Evolutionary conservation across 2,329 filamentous ascomycete species (phyloP).

Genomic region (Fusarium euwallaceae): DNA sequence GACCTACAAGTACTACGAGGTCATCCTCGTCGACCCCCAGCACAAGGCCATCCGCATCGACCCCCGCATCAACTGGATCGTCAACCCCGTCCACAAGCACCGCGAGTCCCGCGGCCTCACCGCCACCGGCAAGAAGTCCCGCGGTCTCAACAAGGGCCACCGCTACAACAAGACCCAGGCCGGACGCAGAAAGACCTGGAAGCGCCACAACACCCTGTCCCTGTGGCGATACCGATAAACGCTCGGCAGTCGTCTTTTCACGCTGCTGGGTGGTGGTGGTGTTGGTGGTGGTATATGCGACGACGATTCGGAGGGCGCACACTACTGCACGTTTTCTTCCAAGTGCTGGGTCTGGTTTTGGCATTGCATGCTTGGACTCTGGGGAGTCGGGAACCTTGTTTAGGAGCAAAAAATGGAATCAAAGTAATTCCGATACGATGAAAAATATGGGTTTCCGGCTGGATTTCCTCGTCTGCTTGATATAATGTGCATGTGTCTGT

Average conservation of each 20-base stretch:
- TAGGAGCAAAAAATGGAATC: slow-evolving; percentile 51
- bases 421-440: slow-evolving; percentile 48
- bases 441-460: slow-evolving; percentile 45
- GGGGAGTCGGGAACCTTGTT: slow-evolving; percentile 50
- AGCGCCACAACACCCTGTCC: slow-evolving; percentile 99
- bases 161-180: slow-evolving; percentile 98
- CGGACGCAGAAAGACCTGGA: slow-evolving; percentile 99
- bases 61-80: slow-evolving; percentile 99
- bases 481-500: neutral
- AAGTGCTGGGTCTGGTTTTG: slow-evolving; percentile 48
- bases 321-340: slow-evolving; percentile 28
- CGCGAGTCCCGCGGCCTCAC: slow-evolving; percentile 98
- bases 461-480: slow-evolving; percentile 10
- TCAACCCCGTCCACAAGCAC: slow-evolving; percentile 99
- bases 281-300: slow-evolving; percentile 29
- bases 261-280: slow-evolving; percentile 24
- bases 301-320: slow-evolving; percentile 35
- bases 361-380: slow-evolving; percentile 50
- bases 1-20: slow-evolving; percentile 99
- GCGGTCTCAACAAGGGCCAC: slow-evolving; percentile 99
- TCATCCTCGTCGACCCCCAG: slow-evolving; percentile 99
- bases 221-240: slow-evolving; percentile 96
- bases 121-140: slow-evolving; percentile 98
- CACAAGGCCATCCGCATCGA: slow-evolving; percentile 99
- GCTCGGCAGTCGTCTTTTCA: slow-evolving; percentile 23